Evolutionary conservation across 495 filamentous ascomycete genomes (phyloP).

Genomic region (Polyplosphaeria fusca): DNA sequence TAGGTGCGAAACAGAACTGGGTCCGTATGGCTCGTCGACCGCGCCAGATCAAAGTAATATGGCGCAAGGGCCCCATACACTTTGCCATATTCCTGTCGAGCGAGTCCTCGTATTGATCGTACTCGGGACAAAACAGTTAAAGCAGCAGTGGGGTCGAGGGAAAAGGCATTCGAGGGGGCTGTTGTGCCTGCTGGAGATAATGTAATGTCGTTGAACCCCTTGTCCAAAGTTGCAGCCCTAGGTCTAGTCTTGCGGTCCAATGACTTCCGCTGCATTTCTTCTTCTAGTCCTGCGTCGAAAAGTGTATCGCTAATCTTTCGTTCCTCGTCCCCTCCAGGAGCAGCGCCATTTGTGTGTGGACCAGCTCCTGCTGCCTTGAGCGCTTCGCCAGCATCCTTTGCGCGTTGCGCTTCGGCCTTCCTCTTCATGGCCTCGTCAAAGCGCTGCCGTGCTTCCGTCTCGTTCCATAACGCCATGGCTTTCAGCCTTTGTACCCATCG

Average conservation of each 20-base stretch:
- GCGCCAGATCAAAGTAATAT: constrained; percentile 79
- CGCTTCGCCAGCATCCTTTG: constrained; percentile 51
- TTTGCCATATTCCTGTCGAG: constrained; percentile 84
- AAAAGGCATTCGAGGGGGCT: not conserved
- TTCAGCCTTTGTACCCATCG: constrained; percentile 85
- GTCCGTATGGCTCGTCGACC: constrained; percentile 70
- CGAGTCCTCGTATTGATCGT: constrained; percentile 78
- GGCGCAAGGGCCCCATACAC: constrained; percentile 84
- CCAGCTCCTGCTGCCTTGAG: constrained; percentile 41
- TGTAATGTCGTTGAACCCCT: constrained; percentile 67
- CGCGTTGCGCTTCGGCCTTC: constrained; percentile 59
- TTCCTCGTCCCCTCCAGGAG: constrained; percentile 26
- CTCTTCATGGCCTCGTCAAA: constrained; percentile 71
- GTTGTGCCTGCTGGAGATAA: constrained; percentile 35
- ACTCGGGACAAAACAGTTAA: constrained; percentile 65
- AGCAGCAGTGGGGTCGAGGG: constrained; percentile 54
- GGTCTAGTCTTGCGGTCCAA: constrained; percentile 27
- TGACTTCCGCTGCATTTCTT: constrained; percentile 43
- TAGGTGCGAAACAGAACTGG: constrained; percentile 82
- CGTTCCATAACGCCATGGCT: constrained; percentile 89
- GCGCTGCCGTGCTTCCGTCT: constrained; percentile 73
- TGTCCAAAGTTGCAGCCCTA: constrained; percentile 43
- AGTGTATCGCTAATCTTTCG: constrained; percentile 51
- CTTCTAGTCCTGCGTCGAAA: constrained; percentile 67
- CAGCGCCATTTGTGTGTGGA: constrained; percentile 40